Conservation (phyloP, 2,329 filamentous ascomycete species). For the Leptoxyphium fumago region DNA sequence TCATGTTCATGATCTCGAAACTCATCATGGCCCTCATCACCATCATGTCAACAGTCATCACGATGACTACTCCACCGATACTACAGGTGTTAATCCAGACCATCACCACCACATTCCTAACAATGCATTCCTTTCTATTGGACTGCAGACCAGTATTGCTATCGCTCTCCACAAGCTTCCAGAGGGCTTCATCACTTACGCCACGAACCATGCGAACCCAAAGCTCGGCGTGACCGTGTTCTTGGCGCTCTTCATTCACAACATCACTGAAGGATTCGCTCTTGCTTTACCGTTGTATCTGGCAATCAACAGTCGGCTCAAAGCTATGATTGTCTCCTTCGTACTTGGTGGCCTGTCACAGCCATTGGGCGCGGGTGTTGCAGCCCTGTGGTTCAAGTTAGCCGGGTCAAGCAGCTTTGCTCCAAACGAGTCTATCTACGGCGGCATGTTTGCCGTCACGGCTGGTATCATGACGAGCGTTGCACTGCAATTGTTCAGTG, state of each 20-base stretch:
- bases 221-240: slow-evolving; percentile 81
- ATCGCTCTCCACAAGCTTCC: slow-evolving; percentile 95
- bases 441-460: slow-evolving; percentile 73
- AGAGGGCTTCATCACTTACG: slow-evolving; percentile 77
- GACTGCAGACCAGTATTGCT: slow-evolving; percentile 88
- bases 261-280: slow-evolving; percentile 92
- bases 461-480: slow-evolving; percentile 94
- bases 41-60: neutral
- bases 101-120: slow-evolving; percentile 93
- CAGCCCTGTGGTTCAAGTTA: slow-evolving; percentile 72
- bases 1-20: slow-evolving; percentile 2
- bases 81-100: slow-evolving; percentile 9
- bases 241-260: slow-evolving; percentile 91
- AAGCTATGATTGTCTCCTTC: slow-evolving; percentile 73
- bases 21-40: slow-evolving; percentile 2
- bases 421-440: slow-evolving; percentile 49
- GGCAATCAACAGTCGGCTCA: slow-evolving; percentile 63
- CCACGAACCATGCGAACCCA: slow-evolving; percentile 92
- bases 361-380: slow-evolving; percentile 69
- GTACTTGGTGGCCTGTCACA: slow-evolving; percentile 77
- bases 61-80: slow-evolving; percentile 1
- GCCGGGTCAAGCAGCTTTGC: slow-evolving; percentile 29
- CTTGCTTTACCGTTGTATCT: slow-evolving; percentile 88
- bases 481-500: slow-evolving; percentile 73
- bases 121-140: slow-evolving; percentile 86